Evolutionary conservation across 441 rosid genomes (phyloP), one percentile per base, ranked within the genome.

Genomic region (Macaranga tanarius): DNA sequence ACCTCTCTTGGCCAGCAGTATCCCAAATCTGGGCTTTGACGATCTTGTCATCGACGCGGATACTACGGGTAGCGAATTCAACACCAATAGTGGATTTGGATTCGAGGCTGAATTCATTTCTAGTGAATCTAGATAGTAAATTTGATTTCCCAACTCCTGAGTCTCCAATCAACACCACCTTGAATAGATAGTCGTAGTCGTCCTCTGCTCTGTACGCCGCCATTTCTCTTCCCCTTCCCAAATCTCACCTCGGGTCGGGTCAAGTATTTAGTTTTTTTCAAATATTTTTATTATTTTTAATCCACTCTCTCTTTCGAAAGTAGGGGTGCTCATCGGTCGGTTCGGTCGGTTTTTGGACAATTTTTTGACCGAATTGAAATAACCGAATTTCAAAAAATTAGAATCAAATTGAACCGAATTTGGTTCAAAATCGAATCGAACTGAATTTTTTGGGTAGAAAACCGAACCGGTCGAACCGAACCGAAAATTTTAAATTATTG

Each of bases 1-100:
- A 87, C 92, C 92, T 86, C 70, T 89, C 94, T 70, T 89, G 92
- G 52, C 94, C 94, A 31, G 91, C 91, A 26, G 93, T 89, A 73
- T 89, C 89, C 89, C 92, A 89, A 85, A 89, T 86, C 87, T 86
- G 92, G 61, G 95, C 92, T 76, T 90, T 90, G 72, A 90, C 87
- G 71, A 86, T 73, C 82, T 88, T 90, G 55, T 88, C 92, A 16
- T 88, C 90, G 79, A 88, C 89, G 26, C 77, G 89, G 63, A 88
- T 83, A 73, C 89, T 90, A 44, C 91, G 84, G 74, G 92, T 90
- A 17, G 92, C 91, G 73, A 90, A 90, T 83, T 90, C 95, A 16
- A 90, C 92, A 12, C 92, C 95, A 51, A 88, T 88, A 11, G 92
- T 90, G 73, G 91, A 90, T 79, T 90, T 90, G 23, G 95, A 90